Conservation (phyloP, 495 filamentous ascomycete species). For the Tirmania nivea region DNA sequence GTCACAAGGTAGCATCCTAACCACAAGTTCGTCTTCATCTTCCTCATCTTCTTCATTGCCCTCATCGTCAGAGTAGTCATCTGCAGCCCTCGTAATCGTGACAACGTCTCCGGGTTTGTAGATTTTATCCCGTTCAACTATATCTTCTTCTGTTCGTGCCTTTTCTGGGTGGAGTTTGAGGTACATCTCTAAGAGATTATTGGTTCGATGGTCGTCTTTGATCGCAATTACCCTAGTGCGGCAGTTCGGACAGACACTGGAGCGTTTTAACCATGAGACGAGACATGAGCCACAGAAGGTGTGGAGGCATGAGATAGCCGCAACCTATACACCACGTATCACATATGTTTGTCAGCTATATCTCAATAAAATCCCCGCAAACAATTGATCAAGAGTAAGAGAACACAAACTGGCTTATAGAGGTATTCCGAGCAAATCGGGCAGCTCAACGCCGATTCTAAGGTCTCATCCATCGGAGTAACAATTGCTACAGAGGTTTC, state of each 20-base stretch:
- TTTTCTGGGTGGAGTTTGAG: conserved; percentile 56
- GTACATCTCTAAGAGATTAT: conserved; percentile 56
- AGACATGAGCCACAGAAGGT: conserved; percentile 9
- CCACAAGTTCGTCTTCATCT: conserved; percentile 2
- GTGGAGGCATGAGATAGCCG: neutral
- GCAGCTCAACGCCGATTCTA: conserved; percentile 10
- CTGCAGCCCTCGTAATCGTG: neutral
- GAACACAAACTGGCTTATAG: conserved; percentile 76
- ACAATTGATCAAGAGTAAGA: conserved; percentile 15
- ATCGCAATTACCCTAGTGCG: conserved; percentile 62
- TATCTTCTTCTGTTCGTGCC: conserved; percentile 41
- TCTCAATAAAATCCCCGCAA: conserved; percentile 10
- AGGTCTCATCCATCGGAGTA: conserved; percentile 1
- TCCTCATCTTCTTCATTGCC: conserved; percentile 7
- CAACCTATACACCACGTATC: conserved; percentile 30
- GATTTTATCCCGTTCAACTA: conserved; percentile 41
- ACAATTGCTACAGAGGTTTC: neutral
- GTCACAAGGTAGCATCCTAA: too few relatives aligned
- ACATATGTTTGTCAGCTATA: conserved; percentile 93
- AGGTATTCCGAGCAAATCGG: conserved; percentile 86
- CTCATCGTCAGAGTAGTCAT: conserved; percentile 7
- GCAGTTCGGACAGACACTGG: conserved; percentile 78
- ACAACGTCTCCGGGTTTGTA: conserved; percentile 69
- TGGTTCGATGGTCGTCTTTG: conserved; percentile 62
- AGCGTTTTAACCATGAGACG: conserved; percentile 10